Evolutionary conservation across 495 filamentous ascomycete genomes (phyloP).

Genomic region (Cryomyces minteri): DNA sequence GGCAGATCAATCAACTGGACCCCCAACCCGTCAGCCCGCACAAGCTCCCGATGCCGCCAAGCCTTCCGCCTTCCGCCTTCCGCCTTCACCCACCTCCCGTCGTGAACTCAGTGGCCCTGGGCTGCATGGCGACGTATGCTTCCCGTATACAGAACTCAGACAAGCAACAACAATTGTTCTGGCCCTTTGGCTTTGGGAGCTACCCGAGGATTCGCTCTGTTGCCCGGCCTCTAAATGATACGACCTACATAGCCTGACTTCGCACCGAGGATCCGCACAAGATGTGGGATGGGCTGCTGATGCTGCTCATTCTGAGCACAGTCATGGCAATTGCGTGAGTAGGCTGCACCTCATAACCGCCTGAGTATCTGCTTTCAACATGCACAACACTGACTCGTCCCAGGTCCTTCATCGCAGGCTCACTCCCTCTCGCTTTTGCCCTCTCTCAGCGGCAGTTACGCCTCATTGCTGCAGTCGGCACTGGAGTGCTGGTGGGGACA

Average conservation of each 20-base stretch:
- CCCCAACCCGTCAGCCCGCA: too few species aligned
- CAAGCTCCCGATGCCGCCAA: too few species aligned
- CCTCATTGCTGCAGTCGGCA: constrained; percentile 78
- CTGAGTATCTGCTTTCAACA: not conserved
- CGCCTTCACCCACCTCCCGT: too few species aligned
- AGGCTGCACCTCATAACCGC: not conserved
- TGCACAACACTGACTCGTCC: not conserved
- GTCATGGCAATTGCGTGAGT: constrained; percentile 91
- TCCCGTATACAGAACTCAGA: too few species aligned
- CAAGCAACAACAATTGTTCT: too few species aligned
- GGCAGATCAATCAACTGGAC: too few species aligned
- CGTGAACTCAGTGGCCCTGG: too few species aligned
- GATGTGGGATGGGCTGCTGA: constrained; percentile 65
- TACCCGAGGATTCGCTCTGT: too few species aligned
- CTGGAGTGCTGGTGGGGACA: constrained; percentile 87
- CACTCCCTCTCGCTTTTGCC: constrained; percentile 75
- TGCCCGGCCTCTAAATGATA: too few species aligned
- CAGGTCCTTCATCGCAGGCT: constrained; percentile 90
- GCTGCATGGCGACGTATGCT: too few species aligned
- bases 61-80: too few species aligned
- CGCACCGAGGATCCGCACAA: constrained; percentile 6
- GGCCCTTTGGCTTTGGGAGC: too few species aligned
- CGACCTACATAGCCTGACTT: not conserved
- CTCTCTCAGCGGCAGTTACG: constrained; percentile 79
- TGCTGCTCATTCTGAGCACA: constrained; percentile 66